A percentile compares a stretch with the other conserved stretches of the same genome.
phyloP scores from a whole-genome alignment of 2,329 filamentous ascomycete species.

The Fusarium sp. region DNA sequence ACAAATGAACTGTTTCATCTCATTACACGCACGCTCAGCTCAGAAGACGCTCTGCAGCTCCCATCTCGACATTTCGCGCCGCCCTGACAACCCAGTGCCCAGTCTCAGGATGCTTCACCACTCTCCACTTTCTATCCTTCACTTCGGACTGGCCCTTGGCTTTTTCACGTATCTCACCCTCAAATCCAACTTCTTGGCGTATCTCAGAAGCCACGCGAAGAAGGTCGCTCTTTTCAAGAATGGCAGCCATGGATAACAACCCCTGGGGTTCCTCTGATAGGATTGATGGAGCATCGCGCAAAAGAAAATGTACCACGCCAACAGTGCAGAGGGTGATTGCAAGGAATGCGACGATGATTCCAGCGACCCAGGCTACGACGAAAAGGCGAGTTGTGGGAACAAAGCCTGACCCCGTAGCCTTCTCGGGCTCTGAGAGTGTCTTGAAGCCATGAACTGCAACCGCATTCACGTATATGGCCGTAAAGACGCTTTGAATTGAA shows the following conservation, averaged over 20 bases:
- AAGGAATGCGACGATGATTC: conserved; percentile 14
- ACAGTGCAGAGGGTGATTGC: conserved; percentile 1
- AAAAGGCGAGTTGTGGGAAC: conserved; percentile 14
- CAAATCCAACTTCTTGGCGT: neutral
- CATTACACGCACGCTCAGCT: neutral
- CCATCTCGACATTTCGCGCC: neutral
- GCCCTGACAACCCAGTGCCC: conserved; percentile 6
- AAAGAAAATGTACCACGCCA: neutral
- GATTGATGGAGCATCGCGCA: conserved; percentile 9
- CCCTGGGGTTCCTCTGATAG: conserved; percentile 20
- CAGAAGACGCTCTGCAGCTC: conserved; percentile 1
- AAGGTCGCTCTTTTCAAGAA: conserved; percentile 17
- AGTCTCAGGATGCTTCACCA: neutral
- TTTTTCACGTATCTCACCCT: conserved; percentile 3
- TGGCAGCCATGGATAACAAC: conserved; percentile 14
- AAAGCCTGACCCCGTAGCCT: neutral
- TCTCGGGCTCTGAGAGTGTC: neutral
- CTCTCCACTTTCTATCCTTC: conserved; percentile 13
- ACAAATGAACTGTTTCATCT: neutral
- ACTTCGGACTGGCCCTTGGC: conserved; percentile 4
- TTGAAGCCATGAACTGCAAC: conserved; percentile 13
- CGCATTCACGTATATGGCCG: conserved; percentile 6
- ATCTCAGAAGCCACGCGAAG: neutral
- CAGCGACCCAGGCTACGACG: conserved; percentile 20
- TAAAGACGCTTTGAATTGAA: conserved; percentile 17